Percentiles rank a stretch among this genome's conserved stretches.
These are phyloP conservation scores for Neurospora terricola DNA, from an alignment of 495 filamentous ascomycete genomes.

Conservation along the genomic window DNA sequence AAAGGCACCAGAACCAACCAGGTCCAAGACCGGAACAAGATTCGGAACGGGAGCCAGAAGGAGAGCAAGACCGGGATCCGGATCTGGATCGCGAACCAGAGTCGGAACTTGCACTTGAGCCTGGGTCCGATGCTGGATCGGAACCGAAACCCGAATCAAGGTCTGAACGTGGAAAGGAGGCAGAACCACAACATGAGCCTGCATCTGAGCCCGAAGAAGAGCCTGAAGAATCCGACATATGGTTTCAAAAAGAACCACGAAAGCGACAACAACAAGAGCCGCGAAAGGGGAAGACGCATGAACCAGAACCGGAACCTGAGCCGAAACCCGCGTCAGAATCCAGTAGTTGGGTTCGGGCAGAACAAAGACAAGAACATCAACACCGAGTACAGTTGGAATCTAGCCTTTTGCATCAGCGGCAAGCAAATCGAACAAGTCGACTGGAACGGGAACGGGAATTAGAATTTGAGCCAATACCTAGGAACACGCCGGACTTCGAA, in stretches of 20 bases:
- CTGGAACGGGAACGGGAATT: not conserved
- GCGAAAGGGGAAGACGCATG: not conserved
- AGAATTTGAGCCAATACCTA: not conserved
- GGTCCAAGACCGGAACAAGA: too few species aligned
- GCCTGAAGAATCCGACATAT: not conserved
- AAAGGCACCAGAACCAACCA: too few species aligned
- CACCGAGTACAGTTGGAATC: not conserved
- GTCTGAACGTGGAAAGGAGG: not conserved
- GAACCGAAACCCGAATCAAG: not conserved
- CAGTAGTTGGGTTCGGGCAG: not conserved
- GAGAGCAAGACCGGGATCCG: not conserved
- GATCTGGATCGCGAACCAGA: not conserved
- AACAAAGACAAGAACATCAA: not conserved
- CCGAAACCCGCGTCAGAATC: not conserved
- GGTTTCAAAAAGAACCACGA: not conserved
- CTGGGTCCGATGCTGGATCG: not conserved
- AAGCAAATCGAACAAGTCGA: not conserved
- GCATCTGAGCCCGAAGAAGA: not conserved
- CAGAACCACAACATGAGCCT: not conserved
- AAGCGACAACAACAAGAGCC: not conserved
- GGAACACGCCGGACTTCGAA: not conserved
- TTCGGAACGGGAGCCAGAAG: conserved; percentile 22
- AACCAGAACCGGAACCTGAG: not conserved
- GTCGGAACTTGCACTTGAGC: not conserved
- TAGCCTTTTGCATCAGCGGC: not conserved